phyloP scores from a whole-genome alignment of 768 basidiomycete genomes.

The Xerocomellus amylosporus region DNA sequence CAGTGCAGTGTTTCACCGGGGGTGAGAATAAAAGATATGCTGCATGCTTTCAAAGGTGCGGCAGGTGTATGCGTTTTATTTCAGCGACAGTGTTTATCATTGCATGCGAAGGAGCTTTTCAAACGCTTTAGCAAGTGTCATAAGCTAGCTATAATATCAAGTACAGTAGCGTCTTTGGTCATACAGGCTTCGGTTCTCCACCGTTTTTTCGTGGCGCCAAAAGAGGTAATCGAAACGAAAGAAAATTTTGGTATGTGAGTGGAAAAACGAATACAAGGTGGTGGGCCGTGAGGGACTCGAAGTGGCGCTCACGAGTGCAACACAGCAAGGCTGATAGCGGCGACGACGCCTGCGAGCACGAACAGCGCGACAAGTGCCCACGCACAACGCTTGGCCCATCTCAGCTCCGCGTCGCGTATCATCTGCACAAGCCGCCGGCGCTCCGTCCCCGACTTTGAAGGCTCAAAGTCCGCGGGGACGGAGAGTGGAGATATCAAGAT shows the following conservation, averaged over 20 bases:
- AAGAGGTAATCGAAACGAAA: not conserved
- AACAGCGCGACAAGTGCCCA: conserved; percentile 4
- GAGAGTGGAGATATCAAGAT: conserved; percentile 42
- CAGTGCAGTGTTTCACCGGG: too few relatives aligned
- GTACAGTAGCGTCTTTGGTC: not conserved
- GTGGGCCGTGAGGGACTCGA: too few relatives aligned
- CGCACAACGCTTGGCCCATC: conserved; percentile 41
- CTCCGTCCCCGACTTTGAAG: conserved; percentile 37
- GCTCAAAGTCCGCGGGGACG: conserved; percentile 29
- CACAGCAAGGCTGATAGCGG: not conserved
- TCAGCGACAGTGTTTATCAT: not conserved
- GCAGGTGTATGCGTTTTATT: not conserved
- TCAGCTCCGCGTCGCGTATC: conserved; percentile 38
- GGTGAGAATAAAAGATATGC: too few relatives aligned
- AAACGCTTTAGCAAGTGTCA: not conserved
- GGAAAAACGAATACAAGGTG: not conserved
- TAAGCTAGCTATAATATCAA: not conserved
- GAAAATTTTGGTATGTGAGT: not conserved
- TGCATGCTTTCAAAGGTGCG: too few relatives aligned
- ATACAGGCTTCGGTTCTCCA: not conserved
- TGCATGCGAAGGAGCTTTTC: not conserved
- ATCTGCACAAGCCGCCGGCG: conserved; percentile 29
- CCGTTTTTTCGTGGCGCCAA: not conserved
- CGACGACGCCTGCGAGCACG: not conserved
- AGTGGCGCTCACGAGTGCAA: not conserved